Evolutionary conservation across 2,329 filamentous ascomycete genomes (phyloP).

Genomic region (Colletotrichum tabaci): DNA sequence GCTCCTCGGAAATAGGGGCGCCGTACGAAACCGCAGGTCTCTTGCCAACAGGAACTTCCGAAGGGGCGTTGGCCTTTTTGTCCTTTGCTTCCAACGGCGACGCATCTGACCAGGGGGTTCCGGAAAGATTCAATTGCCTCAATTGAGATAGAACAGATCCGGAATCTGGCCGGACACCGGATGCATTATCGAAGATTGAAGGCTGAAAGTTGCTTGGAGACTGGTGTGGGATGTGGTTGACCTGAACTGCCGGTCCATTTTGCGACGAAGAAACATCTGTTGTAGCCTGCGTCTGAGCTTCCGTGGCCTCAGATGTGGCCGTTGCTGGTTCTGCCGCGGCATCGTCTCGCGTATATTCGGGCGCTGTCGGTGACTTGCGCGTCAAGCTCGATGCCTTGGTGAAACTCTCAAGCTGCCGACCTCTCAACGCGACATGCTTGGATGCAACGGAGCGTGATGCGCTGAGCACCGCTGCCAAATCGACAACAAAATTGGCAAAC

Average conservation of each 20-base stretch:
- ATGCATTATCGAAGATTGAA: slow-evolving; percentile 5
- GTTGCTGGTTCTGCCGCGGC: not conserved
- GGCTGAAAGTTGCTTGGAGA: slow-evolving; percentile 12
- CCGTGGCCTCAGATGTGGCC: not conserved
- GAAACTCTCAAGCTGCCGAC: slow-evolving; percentile 68
- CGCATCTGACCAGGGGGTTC: slow-evolving; percentile 35
- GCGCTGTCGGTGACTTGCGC: slow-evolving; percentile 34
- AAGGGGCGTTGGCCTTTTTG: not conserved
- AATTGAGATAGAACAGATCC: slow-evolving; percentile 37
- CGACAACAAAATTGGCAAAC: slow-evolving; percentile 76
- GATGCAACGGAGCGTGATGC: slow-evolving; percentile 78
- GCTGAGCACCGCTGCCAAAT: slow-evolving; percentile 78
- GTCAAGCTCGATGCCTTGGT: slow-evolving; percentile 62
- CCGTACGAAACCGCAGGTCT: slow-evolving; percentile 11
- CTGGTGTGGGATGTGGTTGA: slow-evolving; percentile 36
- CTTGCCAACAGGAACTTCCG: not conserved
- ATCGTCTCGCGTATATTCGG: slow-evolving; percentile 13
- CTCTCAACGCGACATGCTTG: slow-evolving; percentile 72
- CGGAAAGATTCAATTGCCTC: slow-evolving; percentile 25
- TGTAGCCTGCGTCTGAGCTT: not conserved
- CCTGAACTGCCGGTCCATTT: not conserved
- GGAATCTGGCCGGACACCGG: slow-evolving; percentile 28
- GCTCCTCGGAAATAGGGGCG: slow-evolving; percentile 40
- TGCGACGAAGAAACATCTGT: not conserved
- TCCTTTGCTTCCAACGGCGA: slow-evolving; percentile 22